Conservation (phyloP, 805 yeast species). For the Saccharomyces kudriavzevii region DNA sequence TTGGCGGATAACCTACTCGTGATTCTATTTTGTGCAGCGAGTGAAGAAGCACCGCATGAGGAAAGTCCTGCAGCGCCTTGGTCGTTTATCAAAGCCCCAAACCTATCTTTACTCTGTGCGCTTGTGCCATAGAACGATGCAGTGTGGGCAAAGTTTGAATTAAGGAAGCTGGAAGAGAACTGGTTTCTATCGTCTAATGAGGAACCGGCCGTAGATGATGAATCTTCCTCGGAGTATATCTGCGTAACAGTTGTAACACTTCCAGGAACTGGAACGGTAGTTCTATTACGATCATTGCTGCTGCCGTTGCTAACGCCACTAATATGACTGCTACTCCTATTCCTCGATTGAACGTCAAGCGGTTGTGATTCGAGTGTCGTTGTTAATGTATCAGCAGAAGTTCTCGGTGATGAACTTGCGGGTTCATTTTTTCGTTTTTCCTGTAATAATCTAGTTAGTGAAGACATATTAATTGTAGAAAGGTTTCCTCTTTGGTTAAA, state of each 20-base stretch:
- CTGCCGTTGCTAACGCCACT: neutral
- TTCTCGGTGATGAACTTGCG: constrained; percentile 5
- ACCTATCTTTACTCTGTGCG: constrained; percentile 14
- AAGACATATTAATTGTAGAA: constrained; percentile 20
- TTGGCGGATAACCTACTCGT: constrained; percentile 10
- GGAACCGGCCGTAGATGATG: constrained; percentile 8
- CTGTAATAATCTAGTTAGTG: constrained; percentile 28
- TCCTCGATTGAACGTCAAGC: neutral
- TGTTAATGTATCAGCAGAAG: constrained; percentile 1
- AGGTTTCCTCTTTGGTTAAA: neutral
- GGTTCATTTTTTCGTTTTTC: constrained; percentile 26
- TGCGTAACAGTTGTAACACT: constrained; percentile 27
- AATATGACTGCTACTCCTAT: neutral
- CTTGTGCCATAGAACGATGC: constrained; percentile 24
- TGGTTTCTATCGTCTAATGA: constrained; percentile 6
- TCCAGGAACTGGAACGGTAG: constrained; percentile 13
- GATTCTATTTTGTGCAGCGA: constrained; percentile 7
- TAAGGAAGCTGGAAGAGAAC: constrained; percentile 27
- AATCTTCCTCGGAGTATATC: constrained; percentile 20
- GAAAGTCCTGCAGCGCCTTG: constrained; percentile 3
- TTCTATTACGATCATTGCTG: constrained; percentile 9
- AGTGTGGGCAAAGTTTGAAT: constrained; percentile 31
- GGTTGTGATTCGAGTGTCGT: neutral
- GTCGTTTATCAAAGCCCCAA: constrained; percentile 21
- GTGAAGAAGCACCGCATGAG: constrained; percentile 4